Percentiles rank a stretch among this genome's conserved stretches.
These are phyloP conservation scores for Solanum commersonii DNA, from an alignment of 257 asterid genomes.

Conservation along the genomic window DNA sequence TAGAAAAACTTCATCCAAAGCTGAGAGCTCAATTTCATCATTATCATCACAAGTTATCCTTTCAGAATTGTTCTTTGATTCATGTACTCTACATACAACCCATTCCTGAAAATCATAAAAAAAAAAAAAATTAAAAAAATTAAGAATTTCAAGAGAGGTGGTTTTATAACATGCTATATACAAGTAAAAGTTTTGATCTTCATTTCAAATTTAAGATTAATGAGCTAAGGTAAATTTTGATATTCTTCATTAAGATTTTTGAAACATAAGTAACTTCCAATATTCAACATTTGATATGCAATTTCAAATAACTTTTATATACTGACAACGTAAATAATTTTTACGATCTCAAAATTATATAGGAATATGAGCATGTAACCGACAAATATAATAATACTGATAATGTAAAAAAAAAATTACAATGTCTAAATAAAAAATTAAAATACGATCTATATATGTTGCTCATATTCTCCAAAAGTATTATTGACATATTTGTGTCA, in stretches of 20 bases:
- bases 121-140: background rate
- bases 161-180: background rate
- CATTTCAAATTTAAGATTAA: background rate
- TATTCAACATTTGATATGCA: background rate
- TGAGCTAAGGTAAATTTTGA: background rate
- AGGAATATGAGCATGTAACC: background rate
- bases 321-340: background rate
- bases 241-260: background rate
- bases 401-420: background rate
- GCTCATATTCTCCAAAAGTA: background rate
- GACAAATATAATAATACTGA: background rate
- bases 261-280: background rate
- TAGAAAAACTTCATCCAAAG: conserved; percentile 33
- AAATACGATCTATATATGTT: background rate
- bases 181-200: background rate
- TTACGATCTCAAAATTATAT: background rate
- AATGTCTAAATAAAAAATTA: background rate
- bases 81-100: conserved; percentile 41
- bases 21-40: conserved; percentile 31
- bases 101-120: conserved; percentile 13
- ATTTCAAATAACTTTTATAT: background rate
- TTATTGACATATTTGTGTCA: background rate
- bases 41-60: background rate
- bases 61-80: conserved; percentile 2
- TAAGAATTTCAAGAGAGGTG: background rate